Evolutionary conservation across 2,329 filamentous ascomycete species (phyloP).

Genomic region (Hypomyces perniciosus): DNA sequence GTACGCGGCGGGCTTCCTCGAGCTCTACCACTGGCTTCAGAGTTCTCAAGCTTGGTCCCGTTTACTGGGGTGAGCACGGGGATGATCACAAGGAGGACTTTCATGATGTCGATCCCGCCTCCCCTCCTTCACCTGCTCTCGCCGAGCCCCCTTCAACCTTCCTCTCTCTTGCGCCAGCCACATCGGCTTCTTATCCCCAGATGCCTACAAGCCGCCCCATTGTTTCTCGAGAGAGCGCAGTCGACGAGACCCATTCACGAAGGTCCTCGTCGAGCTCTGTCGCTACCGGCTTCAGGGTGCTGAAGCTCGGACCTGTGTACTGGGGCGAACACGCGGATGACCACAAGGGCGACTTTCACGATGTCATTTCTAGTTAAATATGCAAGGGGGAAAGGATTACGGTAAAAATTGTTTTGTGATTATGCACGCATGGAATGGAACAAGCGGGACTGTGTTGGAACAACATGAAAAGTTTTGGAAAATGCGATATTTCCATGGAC

Average conservation of each 20-base stretch:
- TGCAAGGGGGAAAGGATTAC: not conserved
- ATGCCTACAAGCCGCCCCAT: slow-evolving; percentile 26
- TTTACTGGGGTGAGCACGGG: slow-evolving; percentile 56
- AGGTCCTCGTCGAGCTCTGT: slow-evolving; percentile 51
- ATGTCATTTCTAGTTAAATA: slow-evolving; percentile 17
- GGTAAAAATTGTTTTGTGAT: not conserved
- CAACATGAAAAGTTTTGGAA: not conserved
- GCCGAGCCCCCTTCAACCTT: slow-evolving; percentile 31
- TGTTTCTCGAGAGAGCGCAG: slow-evolving; percentile 19
- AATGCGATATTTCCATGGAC: not conserved
- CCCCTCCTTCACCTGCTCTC: slow-evolving; percentile 7
- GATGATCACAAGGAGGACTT: slow-evolving; percentile 53
- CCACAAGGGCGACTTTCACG: slow-evolving; percentile 51
- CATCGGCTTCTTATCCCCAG: slow-evolving; percentile 50
- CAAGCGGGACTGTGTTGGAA: not conserved
- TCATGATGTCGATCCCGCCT: slow-evolving; percentile 29
- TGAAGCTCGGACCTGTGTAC: slow-evolving; percentile 61
- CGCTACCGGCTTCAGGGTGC: slow-evolving; percentile 41
- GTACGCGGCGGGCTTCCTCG: slow-evolving; percentile 16
- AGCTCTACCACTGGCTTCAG: slow-evolving; percentile 33
- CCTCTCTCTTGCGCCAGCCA: slow-evolving; percentile 53
- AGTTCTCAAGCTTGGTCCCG: slow-evolving; percentile 59
- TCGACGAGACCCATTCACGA: slow-evolving; percentile 26
- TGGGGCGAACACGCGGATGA: slow-evolving; percentile 54
- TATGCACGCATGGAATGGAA: not conserved